These are phyloP conservation scores for Claviceps sp. DNA, from an alignment of 2,329 filamentous ascomycete species.

Conservation along the genomic window DNA sequence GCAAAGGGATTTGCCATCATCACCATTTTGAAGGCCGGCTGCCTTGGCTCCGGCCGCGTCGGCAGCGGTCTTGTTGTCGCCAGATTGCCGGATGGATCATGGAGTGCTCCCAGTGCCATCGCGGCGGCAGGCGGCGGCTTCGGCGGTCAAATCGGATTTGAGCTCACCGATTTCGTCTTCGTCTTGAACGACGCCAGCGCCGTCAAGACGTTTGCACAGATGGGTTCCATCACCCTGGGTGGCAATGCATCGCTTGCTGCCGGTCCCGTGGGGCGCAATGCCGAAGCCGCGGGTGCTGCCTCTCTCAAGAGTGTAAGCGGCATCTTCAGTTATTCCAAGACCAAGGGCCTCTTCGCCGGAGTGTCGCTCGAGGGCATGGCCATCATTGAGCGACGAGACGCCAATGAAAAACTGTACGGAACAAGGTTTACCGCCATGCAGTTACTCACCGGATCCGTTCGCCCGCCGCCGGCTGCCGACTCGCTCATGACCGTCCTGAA, in stretches of 20 bases:
- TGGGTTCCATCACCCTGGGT: slow-evolving; percentile 80
- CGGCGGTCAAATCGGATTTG: slow-evolving; percentile 76
- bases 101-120: slow-evolving; percentile 74
- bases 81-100: slow-evolving; percentile 60
- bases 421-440: slow-evolving; percentile 68
- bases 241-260: slow-evolving; percentile 95
- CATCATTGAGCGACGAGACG: slow-evolving; percentile 87
- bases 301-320: slow-evolving; percentile 80
- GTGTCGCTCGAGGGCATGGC: slow-evolving; percentile 88
- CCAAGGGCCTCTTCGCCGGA: slow-evolving; percentile 91
- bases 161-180: slow-evolving; percentile 91
- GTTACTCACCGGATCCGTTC: slow-evolving; percentile 65
- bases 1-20: slow-evolving; percentile 86
- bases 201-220: slow-evolving; percentile 87
- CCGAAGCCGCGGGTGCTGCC: slow-evolving; percentile 87
- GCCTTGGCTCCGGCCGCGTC: slow-evolving; percentile 70
- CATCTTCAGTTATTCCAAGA: slow-evolving; percentile 95
- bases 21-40: slow-evolving; percentile 77
- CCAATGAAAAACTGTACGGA: slow-evolving; percentile 92
- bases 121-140: slow-evolving; percentile 71
- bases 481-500: slow-evolving; percentile 77
- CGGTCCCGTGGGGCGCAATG: slow-evolving; percentile 85
- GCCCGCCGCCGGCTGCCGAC: slow-evolving; percentile 67
- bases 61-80: slow-evolving; percentile 74
- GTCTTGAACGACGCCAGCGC: slow-evolving; percentile 86